These are phyloP conservation scores for Meyerozyma athensensis DNA, from an alignment of 1,139 yeast genomes.

Conservation along the genomic window DNA sequence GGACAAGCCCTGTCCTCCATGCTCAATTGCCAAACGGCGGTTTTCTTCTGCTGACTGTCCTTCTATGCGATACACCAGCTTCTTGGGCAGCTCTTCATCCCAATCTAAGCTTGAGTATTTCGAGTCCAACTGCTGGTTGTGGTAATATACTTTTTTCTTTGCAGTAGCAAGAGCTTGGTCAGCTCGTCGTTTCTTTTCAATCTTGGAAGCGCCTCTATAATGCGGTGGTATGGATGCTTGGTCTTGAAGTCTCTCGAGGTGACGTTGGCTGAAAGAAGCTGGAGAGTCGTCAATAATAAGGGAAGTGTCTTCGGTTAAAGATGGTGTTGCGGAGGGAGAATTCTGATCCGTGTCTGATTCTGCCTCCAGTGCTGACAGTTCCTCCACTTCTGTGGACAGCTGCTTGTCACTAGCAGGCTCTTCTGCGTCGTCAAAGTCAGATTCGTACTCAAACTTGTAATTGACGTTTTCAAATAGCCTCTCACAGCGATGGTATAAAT, in stretches of 20 bases:
- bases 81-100: not conserved
- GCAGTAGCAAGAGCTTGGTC: not conserved
- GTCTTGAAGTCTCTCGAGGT: not conserved
- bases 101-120: not conserved
- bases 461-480: conserved; percentile 6
- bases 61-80: not conserved
- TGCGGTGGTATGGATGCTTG: not conserved
- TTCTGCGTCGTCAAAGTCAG: conserved; percentile 2
- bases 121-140: not conserved
- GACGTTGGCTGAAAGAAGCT: no score
- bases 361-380: not conserved
- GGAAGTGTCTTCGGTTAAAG: no score
- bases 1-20: not conserved
- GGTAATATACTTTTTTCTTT: not conserved
- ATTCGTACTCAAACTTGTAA: conserved; percentile 10
- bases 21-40: conserved; percentile 1
- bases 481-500: conserved; percentile 1
- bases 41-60: not conserved
- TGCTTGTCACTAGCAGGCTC: not conserved
- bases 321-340: no score
- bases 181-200: not conserved
- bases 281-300: no score
- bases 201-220: not conserved
- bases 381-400: not conserved
- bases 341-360: no score